phyloP scores from a whole-genome alignment of 441 rosid species.

The Jatropha podagrica region DNA sequence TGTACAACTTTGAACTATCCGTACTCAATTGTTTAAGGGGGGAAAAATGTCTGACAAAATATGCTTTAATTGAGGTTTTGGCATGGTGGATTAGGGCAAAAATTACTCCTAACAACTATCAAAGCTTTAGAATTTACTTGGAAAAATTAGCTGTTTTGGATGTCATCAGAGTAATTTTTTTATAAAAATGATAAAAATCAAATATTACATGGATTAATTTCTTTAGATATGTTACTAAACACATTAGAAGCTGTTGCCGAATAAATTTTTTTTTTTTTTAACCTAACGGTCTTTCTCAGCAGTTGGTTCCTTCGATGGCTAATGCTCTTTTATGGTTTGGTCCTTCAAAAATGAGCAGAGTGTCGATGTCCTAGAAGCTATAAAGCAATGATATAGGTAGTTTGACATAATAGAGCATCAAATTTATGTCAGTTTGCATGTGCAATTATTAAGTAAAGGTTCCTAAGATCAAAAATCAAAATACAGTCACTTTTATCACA shows the following conservation, averaged over 20 bases:
- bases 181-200: too few species aligned
- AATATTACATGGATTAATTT: too few species aligned
- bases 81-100: neutral
- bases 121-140: too few species aligned
- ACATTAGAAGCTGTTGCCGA: neutral
- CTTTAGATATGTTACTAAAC: too few species aligned
- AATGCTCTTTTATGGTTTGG: neutral
- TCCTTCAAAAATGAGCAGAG: neutral
- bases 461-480: neutral
- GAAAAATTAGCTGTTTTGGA: too few species aligned
- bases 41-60: neutral
- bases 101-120: too few species aligned
- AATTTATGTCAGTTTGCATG: slow-evolving; percentile 32
- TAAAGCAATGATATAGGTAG: neutral
- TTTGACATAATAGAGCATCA: slow-evolving; percentile 1
- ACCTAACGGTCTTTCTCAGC: neutral
- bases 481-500: slow-evolving; percentile 21
- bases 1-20: neutral
- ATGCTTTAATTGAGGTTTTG: neutral
- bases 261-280: neutral
- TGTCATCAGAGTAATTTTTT: too few species aligned
- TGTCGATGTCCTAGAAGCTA: neutral
- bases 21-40: neutral
- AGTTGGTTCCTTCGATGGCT: neutral
- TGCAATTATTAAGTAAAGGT: slow-evolving; percentile 31